Percentiles rank a stretch among this genome's conserved stretches.
Evolutionary conservation across 2,329 filamentous ascomycete genomes (phyloP).

Genomic region (Exophiala sp.): DNA sequence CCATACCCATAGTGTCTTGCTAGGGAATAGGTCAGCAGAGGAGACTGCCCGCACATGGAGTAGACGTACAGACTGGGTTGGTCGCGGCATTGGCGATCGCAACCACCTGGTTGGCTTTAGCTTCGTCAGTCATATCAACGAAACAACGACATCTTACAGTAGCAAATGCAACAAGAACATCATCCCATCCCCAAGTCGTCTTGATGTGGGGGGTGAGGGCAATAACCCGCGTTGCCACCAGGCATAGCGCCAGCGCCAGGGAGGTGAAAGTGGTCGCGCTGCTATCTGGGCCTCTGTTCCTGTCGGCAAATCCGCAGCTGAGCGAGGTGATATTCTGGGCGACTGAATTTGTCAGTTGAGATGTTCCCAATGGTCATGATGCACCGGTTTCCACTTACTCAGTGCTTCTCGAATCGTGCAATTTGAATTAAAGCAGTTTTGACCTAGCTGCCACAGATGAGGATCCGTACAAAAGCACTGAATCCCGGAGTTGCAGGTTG

Average conservation of each 20-base stretch:
- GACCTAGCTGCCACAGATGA: slow-evolving; percentile 2
- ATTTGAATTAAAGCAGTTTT: slow-evolving; percentile 12
- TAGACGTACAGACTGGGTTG: slow-evolving; percentile 14
- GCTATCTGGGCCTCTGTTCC: slow-evolving; percentile 7
- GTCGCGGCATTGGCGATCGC: slow-evolving; percentile 15
- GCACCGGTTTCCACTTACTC: not conserved
- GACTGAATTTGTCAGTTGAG: slow-evolving; percentile 3
- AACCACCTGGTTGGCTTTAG: slow-evolving; percentile 3
- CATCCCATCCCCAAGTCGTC: slow-evolving; percentile 16
- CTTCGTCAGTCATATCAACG: not conserved
- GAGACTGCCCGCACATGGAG: too few relatives aligned
- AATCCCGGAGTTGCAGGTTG: slow-evolving; percentile 10
- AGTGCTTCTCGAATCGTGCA: slow-evolving; percentile 15
- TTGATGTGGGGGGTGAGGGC: slow-evolving; percentile 2
- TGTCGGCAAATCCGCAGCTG: slow-evolving; percentile 10
- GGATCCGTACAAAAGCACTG: slow-evolving; percentile 14
- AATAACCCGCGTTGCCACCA: slow-evolving; percentile 8
- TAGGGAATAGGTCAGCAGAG: not conserved
- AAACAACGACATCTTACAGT: slow-evolving; percentile 3
- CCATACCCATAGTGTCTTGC: slow-evolving; percentile 14
- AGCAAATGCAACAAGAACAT: slow-evolving; percentile 8
- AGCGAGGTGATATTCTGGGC: slow-evolving; percentile 14
- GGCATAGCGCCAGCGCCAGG: slow-evolving; percentile 8
- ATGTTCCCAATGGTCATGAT: not conserved
- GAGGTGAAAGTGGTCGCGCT: slow-evolving; percentile 18